Percentiles rank a stretch among this genome's conserved stretches.
These are phyloP conservation scores for Colletotrichum lindemuthianum DNA, from an alignment of 2,329 filamentous ascomycete species.

Conservation along the genomic window DNA sequence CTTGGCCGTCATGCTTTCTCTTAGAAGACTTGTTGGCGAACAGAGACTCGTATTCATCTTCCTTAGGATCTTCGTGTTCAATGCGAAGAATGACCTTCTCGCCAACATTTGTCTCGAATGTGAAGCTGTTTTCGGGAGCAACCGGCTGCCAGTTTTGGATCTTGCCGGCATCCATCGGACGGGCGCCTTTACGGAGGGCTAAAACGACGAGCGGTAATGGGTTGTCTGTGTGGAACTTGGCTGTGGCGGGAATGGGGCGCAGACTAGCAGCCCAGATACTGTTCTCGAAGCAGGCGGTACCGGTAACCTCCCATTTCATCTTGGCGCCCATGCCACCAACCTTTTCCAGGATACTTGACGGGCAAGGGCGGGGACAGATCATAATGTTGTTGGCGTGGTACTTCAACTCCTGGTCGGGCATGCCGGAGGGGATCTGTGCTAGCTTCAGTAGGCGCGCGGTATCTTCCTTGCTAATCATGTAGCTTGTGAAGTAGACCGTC, in stretches of 20 bases:
- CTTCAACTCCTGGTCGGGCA: slow-evolving; percentile 77
- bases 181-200: slow-evolving; percentile 78
- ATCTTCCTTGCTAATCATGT: slow-evolving; percentile 80
- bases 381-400: slow-evolving; percentile 90
- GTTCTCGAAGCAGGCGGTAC: slow-evolving; percentile 78
- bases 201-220: slow-evolving; percentile 82
- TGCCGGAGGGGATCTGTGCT: slow-evolving; percentile 69
- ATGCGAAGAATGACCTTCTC: slow-evolving; percentile 88
- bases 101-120: slow-evolving; percentile 84
- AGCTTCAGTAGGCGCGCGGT: slow-evolving; percentile 77
- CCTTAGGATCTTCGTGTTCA: slow-evolving; percentile 73
- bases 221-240: slow-evolving; percentile 82
- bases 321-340: slow-evolving; percentile 88
- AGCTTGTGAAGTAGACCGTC: slow-evolving; percentile 91
- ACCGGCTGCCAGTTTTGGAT: slow-evolving; percentile 88
- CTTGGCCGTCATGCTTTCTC: slow-evolving; percentile 61
- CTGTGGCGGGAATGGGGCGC: slow-evolving; percentile 73
- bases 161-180: slow-evolving; percentile 80
- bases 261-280: slow-evolving; percentile 89
- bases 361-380: slow-evolving; percentile 82
- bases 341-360: slow-evolving; percentile 78
- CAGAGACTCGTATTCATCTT: slow-evolving; percentile 71
- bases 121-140: slow-evolving; percentile 73
- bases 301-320: slow-evolving; percentile 85
- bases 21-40: slow-evolving; percentile 70